Evolutionary conservation across 1,284 basidiomycete genomes (phyloP).

Genomic region (Hemileia vastatrix): DNA sequence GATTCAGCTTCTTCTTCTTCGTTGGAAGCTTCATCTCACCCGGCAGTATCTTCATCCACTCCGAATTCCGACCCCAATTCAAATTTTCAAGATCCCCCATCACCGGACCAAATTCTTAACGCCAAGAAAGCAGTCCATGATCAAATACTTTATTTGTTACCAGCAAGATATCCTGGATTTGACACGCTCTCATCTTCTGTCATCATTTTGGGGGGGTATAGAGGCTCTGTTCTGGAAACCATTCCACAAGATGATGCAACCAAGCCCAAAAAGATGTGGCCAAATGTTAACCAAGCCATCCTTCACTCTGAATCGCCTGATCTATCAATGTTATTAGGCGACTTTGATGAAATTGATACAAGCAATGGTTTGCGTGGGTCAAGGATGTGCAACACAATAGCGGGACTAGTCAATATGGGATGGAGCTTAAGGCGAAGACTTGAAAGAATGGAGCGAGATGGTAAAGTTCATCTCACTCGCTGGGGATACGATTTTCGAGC

Average conservation of each 20-base stretch:
- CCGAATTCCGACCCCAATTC: not conserved
- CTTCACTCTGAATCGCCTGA: constrained; percentile 36
- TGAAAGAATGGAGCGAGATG: not conserved
- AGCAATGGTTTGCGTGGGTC: not conserved
- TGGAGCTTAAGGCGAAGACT: not conserved
- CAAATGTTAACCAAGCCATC: constrained; percentile 40
- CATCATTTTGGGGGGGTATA: constrained; percentile 41
- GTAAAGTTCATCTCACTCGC: not conserved
- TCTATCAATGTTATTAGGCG: not conserved
- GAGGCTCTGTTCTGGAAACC: constrained; percentile 41
- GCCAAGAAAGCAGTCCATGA: not conserved
- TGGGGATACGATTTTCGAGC: constrained; percentile 1
- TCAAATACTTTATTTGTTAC: too few species aligned
- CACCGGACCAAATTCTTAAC: not conserved
- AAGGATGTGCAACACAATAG: not conserved
- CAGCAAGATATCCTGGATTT: constrained; percentile 28
- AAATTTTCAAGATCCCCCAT: not conserved
- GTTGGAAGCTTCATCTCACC: not conserved
- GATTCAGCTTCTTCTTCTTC: not conserved
- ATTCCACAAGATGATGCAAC: too few species aligned
- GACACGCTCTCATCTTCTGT: constrained; percentile 39
- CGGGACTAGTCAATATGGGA: not conserved
- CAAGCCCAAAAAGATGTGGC: too few species aligned
- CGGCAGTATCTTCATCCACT: not conserved
- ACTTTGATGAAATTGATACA: not conserved